Percentiles rank a stretch among this genome's conserved stretches.
phyloP scores from a whole-genome alignment of 352 stramenopile species.

The Globisporangium alternatum region DNA sequence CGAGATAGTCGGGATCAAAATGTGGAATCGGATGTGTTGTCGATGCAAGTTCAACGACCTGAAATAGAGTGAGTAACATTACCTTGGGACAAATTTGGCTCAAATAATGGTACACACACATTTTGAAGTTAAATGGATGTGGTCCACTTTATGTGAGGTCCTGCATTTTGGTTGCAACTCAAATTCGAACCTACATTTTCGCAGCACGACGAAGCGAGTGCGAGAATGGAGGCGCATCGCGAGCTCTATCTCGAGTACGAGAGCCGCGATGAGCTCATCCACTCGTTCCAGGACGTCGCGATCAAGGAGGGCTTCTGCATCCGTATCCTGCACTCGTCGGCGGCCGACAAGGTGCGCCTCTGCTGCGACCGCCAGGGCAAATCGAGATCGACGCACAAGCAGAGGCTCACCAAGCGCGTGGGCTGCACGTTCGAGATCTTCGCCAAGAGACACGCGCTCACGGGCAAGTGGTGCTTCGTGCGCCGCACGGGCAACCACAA shows the following conservation, averaged over 20 bases:
- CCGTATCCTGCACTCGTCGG: slow-evolving; percentile 1
- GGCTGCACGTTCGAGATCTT: slow-evolving; percentile 3
- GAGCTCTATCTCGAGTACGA: slow-evolving; percentile 9
- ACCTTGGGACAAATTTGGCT: background rate
- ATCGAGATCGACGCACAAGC: background rate
- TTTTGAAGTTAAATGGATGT: background rate
- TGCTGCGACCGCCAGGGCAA: slow-evolving; percentile 8
- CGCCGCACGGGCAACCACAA: slow-evolving; percentile 3
- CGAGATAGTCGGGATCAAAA: background rate
- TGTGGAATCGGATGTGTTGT: background rate
- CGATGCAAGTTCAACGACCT: slow-evolving; percentile 1
- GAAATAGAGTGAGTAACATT: background rate
- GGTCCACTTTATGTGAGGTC: background rate
- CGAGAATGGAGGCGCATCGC: background rate
- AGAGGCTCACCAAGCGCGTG: slow-evolving; percentile 8
- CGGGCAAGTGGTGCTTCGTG: slow-evolving; percentile 6
- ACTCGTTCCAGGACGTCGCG: background rate
- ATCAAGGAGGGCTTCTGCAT: slow-evolving; percentile 1
- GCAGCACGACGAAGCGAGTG: too few species aligned
- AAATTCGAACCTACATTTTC: too few species aligned
- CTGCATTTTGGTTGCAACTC: background rate
- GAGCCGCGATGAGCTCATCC: slow-evolving; percentile 1
- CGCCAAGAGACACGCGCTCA: background rate
- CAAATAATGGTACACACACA: too few species aligned
- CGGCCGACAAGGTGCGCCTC: background rate